A percentile compares a stretch with the other conserved stretches of the same genome.
Evolutionary conservation across 306 rosid genomes (phyloP).

Genomic region (Lupinus albus): DNA sequence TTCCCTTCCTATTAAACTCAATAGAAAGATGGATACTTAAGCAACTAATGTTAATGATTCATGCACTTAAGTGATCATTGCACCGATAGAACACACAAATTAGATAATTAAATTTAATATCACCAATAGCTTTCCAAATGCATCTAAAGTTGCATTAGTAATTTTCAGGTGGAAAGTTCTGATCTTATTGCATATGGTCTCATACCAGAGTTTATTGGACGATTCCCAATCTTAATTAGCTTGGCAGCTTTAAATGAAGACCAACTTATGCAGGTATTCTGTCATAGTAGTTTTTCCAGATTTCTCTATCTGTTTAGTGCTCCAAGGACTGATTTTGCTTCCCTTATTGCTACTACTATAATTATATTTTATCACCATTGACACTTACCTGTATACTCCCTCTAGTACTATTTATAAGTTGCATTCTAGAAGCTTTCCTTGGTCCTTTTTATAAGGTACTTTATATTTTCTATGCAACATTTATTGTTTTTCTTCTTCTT

Average conservation of each 20-base stretch:
- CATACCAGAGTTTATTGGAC: conserved; percentile 91
- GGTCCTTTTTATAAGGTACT: no score
- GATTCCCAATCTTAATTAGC: conserved; percentile 83
- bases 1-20: not conserved
- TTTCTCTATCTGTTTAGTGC: conserved; percentile 1
- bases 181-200: conserved; percentile 91
- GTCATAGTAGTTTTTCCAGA: conserved; percentile 22
- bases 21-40: conserved; percentile 26
- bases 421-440: no score
- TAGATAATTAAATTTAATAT: conserved; percentile 18
- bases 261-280: conserved; percentile 78
- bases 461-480: no score
- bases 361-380: conserved; percentile 15
- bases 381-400: not conserved
- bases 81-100: not conserved
- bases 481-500: no score
- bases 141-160: conserved; percentile 40
- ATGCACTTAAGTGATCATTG: not conserved
- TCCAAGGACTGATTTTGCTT: conserved; percentile 16
- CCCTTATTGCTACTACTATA: conserved; percentile 19
- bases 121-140: conserved; percentile 29
- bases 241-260: conserved; percentile 81
- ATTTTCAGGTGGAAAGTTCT: conserved; percentile 84
- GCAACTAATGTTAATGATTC: conserved; percentile 9
- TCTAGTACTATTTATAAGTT: no score